Base-by-base conservation (phyloP, 805 yeast species). In the Cyberlindnera xylosilytica region DNA sequence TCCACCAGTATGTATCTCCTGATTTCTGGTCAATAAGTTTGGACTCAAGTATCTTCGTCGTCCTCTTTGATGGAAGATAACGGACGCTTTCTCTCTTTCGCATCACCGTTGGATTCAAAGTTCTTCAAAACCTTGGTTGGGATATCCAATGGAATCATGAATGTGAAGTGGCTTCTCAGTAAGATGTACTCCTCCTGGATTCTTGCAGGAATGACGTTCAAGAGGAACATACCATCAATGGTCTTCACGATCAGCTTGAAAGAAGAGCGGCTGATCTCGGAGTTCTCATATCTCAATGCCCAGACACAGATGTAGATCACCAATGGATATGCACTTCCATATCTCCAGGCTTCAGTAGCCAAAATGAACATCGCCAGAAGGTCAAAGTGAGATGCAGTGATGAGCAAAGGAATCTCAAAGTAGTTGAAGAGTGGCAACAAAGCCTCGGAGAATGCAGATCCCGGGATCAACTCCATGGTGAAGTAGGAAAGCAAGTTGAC, bases 341-440 rank as follows among this genome's bases (percentile, higher is more conserved):
- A 24, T 1, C 35, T 23, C n/a, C 43, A 37, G 7, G 66, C 45
- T 42, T 69, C 73, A 17, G 44, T 46, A 7, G 52, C 20, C 37
- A 70, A 49, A 3, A 58, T 24, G 1, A 48, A 56, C 34, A 69
- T 60, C 6, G 63, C 56, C 9, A 62, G 45, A n/a, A 68, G 45
- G 40, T 70, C 75, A 24, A 66, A 48, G 42, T 65, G 66, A 0
- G 72, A 69, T 1, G 74, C 70, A 10, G 53, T 27, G 3, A 65
- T 43, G 33, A 70, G 54, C 29, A 67, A 38, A 1, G 74, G 73
- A 16, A 56, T 41, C 48, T 69, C 74, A 20, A 63, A 42, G 46
- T 64, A 69, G 20, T 54, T 45, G n/a, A 68, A 50, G 38, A 70
- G 55, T 1, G 74, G 74, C 6, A 56, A 38, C 5, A 68, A 20